Evolutionary conservation across 2,329 filamentous ascomycete genomes (phyloP), one percentile per base, ranked within the genome.

Genomic region (Xylariaceae sp.): DNA sequence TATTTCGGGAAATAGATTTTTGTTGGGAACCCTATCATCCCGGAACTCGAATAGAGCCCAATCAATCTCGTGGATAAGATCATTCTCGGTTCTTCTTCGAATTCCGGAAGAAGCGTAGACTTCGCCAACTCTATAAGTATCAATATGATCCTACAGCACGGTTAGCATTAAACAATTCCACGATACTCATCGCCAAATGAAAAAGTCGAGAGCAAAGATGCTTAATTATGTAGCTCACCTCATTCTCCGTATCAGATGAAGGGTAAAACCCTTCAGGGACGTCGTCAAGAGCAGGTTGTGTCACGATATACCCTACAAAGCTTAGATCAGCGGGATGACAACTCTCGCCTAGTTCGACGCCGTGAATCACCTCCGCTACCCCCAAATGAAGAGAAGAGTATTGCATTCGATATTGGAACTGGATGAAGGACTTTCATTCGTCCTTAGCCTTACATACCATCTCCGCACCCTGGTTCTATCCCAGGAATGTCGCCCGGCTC

Each of bases 51-150:
- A 92, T 2, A 98, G 78, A 0, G 93, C 92, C 94, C 94, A 98
- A 73, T 98, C 94, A 40, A 98, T 92, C 73, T 98, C 94, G 71
- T 97, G 94, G 5, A 91, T 80, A 21, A 96, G 78, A 4, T 88
- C 87, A 59, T 89, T 81, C 57, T 88, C 83, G 48, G 79, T 82
- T 70, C 90, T 88, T 26, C 94, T 86, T 4, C 92, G 87, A 56
- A 98, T 89, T 6, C 94, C 94, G 19, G 92, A 96, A 0, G 92
- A 96, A 0, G 94, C 94, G 68, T 96, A 92, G 3, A 98, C 80
- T 67, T 92, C 87, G 3, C 94, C 94, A 1, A 98, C 80, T 12
- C 87, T 85, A 67, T 90, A 95, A 0, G 88, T 91, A 40, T 90
- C 86, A 1, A 97, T 81, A 64, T 97, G 89, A 56, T 98, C 94